Evolutionary conservation across 208 protist species (phyloP).

Genomic region (Acanthamoeba triangularis): DNA sequence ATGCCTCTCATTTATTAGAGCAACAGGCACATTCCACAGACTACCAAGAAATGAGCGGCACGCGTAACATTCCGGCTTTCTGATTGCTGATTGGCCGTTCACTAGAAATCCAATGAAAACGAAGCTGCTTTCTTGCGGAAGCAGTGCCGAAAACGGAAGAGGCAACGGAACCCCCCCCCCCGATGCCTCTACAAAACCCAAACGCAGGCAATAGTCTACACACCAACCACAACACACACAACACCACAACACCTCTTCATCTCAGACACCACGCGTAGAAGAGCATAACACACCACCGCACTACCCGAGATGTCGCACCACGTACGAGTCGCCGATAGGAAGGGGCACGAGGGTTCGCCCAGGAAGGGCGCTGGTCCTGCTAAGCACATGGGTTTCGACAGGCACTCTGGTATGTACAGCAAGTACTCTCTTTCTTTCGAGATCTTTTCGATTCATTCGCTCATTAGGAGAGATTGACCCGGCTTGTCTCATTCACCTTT

Average conservation of each 20-base stretch:
- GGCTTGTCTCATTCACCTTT: neutral
- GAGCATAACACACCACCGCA: neutral
- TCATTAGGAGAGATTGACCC: neutral
- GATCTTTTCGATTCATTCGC: neutral
- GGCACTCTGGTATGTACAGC: slow-evolving; percentile 43
- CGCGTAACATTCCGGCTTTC: neutral
- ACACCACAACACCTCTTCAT: neutral
- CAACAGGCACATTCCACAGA: too few species aligned
- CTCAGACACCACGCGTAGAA: neutral
- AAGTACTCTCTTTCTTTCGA: neutral
- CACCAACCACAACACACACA: neutral
- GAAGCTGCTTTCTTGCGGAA: neutral
- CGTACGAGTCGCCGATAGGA: neutral
- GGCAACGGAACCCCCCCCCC: neutral
- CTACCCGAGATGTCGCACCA: neutral
- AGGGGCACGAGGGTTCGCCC: neutral
- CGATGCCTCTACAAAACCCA: neutral
- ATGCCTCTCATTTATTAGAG: too few species aligned
- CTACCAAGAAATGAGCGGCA: too few species aligned
- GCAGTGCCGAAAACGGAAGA: neutral
- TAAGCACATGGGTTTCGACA: slow-evolving; percentile 50
- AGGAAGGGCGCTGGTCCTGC: slow-evolving; percentile 12
- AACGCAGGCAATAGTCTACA: too few species aligned
- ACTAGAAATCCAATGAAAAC: neutral
- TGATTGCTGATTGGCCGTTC: neutral